Base-by-base conservation (phyloP, 73 alveolate genomes). In the Paramecium caudatum region DNA sequence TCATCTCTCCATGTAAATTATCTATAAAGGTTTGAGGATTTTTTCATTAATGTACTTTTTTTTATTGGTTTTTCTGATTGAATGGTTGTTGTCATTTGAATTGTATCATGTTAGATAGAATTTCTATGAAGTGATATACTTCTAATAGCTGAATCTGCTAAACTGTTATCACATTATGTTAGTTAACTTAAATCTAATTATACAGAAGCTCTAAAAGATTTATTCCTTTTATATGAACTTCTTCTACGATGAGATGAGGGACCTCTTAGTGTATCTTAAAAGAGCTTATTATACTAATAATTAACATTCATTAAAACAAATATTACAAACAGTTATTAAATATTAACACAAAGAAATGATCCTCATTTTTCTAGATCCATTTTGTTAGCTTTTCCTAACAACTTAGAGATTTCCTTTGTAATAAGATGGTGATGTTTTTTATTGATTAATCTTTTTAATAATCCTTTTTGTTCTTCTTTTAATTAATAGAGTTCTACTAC, bases 351-450 rank as follows among this genome's bases (percentile, higher is more conserved):
- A 27, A 10, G 30, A 43, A 27, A 27, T 17, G 23, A 55, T 55
- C 8, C 23, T 55, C 80, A 55, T 55, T 55, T 68, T 63, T 86
- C 93, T 55, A 86, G 43, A 61, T 86, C 84, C 93, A 86, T 86
- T 83, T 50, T 17, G 21, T 16, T 63, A 32, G 39, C 63, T 41
- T 62, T 86, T 41, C 23, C 25, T 78, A 63, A 15, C 65, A 33
- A 25, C 95, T 61, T 92, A 50, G 8, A 82, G 37, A 94, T 94
- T 90, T 94, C 97, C 9, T 90, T 65, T 5, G 92, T 84, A 39
- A 94, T 94, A 3, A 92, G 47, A 92, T 94, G 96, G 92, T 94
- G 97, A 16, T 91, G 90, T 23, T 88, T 90, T 61, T 82, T 90
- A 65, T 90, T 82, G 69, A 90, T 91, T 50, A 94, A 92, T 9